Percentiles rank a stretch among this genome's conserved stretches.
Evolutionary conservation across 257 asterid species (phyloP).

Genomic region (Nicotiana noctiflora): DNA sequence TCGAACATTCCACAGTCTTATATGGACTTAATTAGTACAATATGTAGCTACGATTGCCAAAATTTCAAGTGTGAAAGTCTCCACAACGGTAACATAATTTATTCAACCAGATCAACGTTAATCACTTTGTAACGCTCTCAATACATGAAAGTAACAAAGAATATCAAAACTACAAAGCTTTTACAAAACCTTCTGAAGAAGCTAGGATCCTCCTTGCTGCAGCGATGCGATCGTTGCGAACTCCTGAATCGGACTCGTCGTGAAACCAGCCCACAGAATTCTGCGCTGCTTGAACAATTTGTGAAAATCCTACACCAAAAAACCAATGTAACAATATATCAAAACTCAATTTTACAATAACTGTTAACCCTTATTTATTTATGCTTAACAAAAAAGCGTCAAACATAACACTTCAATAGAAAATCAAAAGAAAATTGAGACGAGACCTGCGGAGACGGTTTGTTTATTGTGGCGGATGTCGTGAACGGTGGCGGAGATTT

Average conservation of each 20-base stretch:
- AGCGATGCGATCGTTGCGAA: conserved; percentile 20
- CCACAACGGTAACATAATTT: neutral
- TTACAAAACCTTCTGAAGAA: conserved; percentile 43
- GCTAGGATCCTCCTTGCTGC: conserved; percentile 38
- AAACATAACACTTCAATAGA: neutral
- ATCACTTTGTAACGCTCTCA: neutral
- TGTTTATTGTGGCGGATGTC: conserved; percentile 80
- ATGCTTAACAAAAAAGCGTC: neutral
- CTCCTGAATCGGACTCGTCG: conserved; percentile 54
- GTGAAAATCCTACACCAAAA: conserved; percentile 53
- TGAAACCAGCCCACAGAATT: conserved; percentile 71
- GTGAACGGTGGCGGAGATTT: conserved; percentile 76
- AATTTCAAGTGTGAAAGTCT: neutral
- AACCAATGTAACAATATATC: neutral
- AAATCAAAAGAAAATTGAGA: neutral
- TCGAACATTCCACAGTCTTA: neutral
- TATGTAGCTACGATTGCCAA: neutral
- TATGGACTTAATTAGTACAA: neutral
- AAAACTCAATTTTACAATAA: neutral
- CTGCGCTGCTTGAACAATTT: conserved; percentile 70
- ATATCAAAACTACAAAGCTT: neutral
- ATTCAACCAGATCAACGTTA: conserved; percentile 1
- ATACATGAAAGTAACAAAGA: neutral
- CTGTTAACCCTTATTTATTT: neutral
- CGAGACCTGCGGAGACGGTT: conserved; percentile 69